Percentiles rank a stretch among this genome's conserved stretches.
These are phyloP conservation scores for Tolypocladium pustulatum DNA, from an alignment of 2,329 filamentous ascomycete genomes.

Conservation along the genomic window DNA sequence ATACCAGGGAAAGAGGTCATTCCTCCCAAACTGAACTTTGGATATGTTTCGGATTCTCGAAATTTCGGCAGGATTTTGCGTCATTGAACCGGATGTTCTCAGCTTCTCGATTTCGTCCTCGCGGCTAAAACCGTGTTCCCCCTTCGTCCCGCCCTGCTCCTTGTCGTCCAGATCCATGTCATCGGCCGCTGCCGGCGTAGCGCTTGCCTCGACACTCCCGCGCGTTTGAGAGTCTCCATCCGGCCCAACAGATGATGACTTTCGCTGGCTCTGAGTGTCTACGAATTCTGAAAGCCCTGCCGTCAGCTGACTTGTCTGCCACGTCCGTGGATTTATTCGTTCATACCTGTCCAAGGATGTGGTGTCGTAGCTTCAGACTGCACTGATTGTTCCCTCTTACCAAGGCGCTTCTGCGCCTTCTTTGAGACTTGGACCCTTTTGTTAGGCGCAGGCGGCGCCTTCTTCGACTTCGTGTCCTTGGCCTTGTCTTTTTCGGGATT, in stretches of 20 bases:
- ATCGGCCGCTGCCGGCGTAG: slow-evolving; percentile 34
- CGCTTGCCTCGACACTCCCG: slow-evolving; percentile 30
- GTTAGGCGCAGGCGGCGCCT: slow-evolving; percentile 41
- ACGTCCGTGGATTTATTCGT: not conserved
- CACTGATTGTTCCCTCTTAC: slow-evolving; percentile 45
- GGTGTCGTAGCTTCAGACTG: slow-evolving; percentile 43
- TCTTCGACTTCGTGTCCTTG: slow-evolving; percentile 69
- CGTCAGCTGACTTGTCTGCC: not conserved
- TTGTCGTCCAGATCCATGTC: slow-evolving; percentile 47
- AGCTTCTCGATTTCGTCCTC: slow-evolving; percentile 96
- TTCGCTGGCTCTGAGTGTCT: slow-evolving; percentile 34
- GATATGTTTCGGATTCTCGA: slow-evolving; percentile 91
- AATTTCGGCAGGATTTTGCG: slow-evolving; percentile 94
- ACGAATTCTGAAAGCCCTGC: slow-evolving; percentile 27
- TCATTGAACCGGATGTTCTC: slow-evolving; percentile 92
- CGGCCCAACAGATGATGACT: slow-evolving; percentile 28
- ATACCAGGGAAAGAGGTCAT: slow-evolving; percentile 95
- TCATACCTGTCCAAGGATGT: slow-evolving; percentile 36
- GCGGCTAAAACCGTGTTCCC: slow-evolving; percentile 53
- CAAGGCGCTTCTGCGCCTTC: slow-evolving; percentile 43
- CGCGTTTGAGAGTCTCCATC: slow-evolving; percentile 35
- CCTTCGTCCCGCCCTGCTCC: slow-evolving; percentile 31
- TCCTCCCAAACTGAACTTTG: slow-evolving; percentile 85
- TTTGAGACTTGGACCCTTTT: slow-evolving; percentile 51
- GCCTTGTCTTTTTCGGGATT: slow-evolving; percentile 74